Evolutionary conservation across 768 basidiomycete species (phyloP).

Genomic region (Lyophyllum semitale): DNA sequence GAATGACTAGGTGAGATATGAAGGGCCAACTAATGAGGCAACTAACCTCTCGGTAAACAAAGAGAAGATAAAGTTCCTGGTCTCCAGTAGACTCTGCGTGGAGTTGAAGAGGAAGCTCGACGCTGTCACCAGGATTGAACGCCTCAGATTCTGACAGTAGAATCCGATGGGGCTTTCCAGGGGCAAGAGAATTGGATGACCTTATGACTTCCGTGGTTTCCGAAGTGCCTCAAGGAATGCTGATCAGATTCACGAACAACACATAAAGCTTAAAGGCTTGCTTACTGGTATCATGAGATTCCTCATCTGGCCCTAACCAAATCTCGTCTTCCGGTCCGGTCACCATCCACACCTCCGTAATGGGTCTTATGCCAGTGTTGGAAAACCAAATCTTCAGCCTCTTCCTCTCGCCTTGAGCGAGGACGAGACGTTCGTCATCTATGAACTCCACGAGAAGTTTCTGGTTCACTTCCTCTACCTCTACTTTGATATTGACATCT

Average conservation of each 20-base stretch:
- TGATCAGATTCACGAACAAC: background rate
- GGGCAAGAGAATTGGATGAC: constrained; percentile 54
- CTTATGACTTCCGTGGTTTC: constrained; percentile 38
- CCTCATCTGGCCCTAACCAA: constrained; percentile 43
- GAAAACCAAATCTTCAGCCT: constrained; percentile 55
- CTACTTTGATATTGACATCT: constrained; percentile 59
- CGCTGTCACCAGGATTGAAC: constrained; percentile 49
- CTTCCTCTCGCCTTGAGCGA: constrained; percentile 73
- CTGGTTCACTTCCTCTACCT: constrained; percentile 67
- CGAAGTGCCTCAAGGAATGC: constrained; percentile 1
- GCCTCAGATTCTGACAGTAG: constrained; percentile 31
- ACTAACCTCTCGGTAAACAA: constrained; percentile 63
- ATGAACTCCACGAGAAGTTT: constrained; percentile 60
- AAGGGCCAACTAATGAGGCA: background rate
- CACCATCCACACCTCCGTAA: constrained; percentile 76
- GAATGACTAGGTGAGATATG: background rate
- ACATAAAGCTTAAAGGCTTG: background rate
- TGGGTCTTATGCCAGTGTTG: constrained; percentile 62
- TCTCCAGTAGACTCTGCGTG: constrained; percentile 51
- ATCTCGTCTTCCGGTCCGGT: constrained; percentile 61
- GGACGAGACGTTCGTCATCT: constrained; percentile 48
- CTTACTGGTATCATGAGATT: constrained; percentile 8
- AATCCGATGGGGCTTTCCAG: constrained; percentile 49
- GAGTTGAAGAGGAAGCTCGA: constrained; percentile 53
- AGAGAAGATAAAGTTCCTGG: constrained; percentile 58